Percentiles rank a stretch among this genome's conserved stretches.
Evolutionary conservation across 2,329 filamentous ascomycete species (phyloP).

Genomic region (Coleophoma cylindrospora): DNA sequence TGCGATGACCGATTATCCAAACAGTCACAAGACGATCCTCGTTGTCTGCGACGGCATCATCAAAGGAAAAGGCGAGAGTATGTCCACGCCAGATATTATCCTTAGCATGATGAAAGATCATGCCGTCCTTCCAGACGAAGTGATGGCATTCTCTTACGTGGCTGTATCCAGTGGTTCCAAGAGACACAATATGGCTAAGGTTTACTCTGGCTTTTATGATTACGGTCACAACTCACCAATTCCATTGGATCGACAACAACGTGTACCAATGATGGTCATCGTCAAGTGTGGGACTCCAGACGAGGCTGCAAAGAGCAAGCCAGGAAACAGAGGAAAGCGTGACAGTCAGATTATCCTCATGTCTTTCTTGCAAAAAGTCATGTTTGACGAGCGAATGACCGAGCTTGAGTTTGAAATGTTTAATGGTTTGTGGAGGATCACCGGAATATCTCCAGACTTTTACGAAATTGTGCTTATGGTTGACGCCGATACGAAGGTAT

Average conservation of each 20-base stretch:
- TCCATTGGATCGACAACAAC: conserved; percentile 82
- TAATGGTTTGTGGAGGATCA: conserved; percentile 98
- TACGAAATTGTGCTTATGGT: conserved; percentile 99
- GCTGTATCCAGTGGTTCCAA: conserved; percentile 94
- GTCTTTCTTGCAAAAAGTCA: conserved; percentile 99
- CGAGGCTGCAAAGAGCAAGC: conserved; percentile 76
- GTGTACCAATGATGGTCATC: conserved; percentile 94
- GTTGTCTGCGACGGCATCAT: conserved; percentile 97
- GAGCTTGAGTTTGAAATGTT: conserved; percentile 99
- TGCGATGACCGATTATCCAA: conserved; percentile 96
- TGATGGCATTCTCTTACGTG: conserved; percentile 90
- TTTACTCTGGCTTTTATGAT: conserved; percentile 97
- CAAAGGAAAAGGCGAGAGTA: conserved; percentile 84
- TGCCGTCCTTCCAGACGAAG: conserved; percentile 72
- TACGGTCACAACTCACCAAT: conserved; percentile 80
- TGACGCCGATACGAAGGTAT: conserved; percentile 97
- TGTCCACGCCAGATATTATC: conserved; percentile 85
- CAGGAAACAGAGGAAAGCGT: conserved; percentile 95
- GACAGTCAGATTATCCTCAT: conserved; percentile 99
- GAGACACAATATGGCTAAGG: conserved; percentile 98
- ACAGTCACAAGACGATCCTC: conserved; percentile 96
- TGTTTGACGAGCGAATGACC: conserved; percentile 99
- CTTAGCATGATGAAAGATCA: conserved; percentile 94
- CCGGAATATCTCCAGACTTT: conserved; percentile 95
- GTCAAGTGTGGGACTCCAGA: conserved; percentile 94